Evolutionary conservation across 2,329 filamentous ascomycete genomes (phyloP).

Genomic region (Leptographium galeiforme): DNA sequence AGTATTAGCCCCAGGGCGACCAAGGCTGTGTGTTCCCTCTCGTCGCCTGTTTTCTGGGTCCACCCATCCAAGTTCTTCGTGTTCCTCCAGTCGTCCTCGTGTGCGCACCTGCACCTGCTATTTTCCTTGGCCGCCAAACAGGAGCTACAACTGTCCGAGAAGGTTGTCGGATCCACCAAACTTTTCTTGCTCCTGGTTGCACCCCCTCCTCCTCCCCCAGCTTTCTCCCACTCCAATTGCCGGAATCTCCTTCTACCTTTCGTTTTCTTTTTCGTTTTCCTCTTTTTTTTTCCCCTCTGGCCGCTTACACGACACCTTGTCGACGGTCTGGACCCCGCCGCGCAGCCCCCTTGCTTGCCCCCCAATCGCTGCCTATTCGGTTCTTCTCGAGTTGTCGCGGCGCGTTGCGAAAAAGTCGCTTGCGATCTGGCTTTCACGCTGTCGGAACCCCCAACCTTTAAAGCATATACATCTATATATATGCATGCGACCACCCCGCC

Average conservation of each 20-base stretch:
- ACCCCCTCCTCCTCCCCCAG: background rate
- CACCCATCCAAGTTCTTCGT: background rate
- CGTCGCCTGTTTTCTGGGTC: background rate
- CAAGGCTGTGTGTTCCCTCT: background rate
- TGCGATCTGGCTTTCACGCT: too few relatives aligned
- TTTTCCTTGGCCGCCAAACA: too few relatives aligned
- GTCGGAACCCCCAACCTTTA: too few relatives aligned
- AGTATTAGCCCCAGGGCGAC: too few relatives aligned
- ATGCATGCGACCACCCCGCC: background rate
- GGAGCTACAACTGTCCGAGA: too few relatives aligned
- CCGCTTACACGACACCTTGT: background rate
- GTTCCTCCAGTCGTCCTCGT: background rate
- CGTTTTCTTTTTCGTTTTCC: background rate
- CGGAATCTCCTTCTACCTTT: background rate
- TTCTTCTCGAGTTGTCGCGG: too few relatives aligned
- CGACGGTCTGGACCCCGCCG: background rate
- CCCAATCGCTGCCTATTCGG: too few relatives aligned
- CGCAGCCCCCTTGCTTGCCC: too few relatives aligned
- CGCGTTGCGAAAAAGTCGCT: too few relatives aligned
- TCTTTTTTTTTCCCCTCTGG: background rate
- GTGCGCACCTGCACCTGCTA: too few relatives aligned
- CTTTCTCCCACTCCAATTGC: background rate
- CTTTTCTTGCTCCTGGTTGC: background rate
- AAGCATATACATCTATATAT: background rate
- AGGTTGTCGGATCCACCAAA: too few relatives aligned